These are phyloP conservation scores for Aspergillus caelatus DNA, from an alignment of 2,329 filamentous ascomycete genomes.

Conservation along the genomic window DNA sequence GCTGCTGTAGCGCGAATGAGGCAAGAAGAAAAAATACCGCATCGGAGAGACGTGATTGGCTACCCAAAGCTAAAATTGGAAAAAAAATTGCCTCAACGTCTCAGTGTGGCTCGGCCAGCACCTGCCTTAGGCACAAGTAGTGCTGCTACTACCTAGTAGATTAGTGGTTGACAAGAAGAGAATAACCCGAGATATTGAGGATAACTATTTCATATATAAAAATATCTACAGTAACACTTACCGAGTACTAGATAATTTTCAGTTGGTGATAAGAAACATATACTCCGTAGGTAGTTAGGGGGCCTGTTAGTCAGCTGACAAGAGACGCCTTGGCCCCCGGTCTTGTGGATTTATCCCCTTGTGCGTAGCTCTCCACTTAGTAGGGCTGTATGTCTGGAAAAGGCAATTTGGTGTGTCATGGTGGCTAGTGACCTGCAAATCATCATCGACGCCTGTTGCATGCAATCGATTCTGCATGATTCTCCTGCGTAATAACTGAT, in stretches of 20 bases:
- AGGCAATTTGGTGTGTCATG: conserved; percentile 28
- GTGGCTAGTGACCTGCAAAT: conserved; percentile 28
- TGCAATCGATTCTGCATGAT: conserved; percentile 17
- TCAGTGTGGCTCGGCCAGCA: not conserved
- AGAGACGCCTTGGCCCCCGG: conserved; percentile 1
- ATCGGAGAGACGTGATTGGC: conserved; percentile 20
- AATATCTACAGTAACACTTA: not conserved
- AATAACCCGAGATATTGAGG: not conserved
- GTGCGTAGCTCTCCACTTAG: conserved; percentile 22
- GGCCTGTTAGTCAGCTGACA: conserved; percentile 22
- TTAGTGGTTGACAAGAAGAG: not conserved
- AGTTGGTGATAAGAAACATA: not conserved
- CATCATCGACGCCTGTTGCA: conserved; percentile 18
- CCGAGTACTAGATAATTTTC: not conserved
- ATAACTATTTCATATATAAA: not conserved
- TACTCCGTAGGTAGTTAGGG: not conserved
- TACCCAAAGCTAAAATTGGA: conserved; percentile 21
- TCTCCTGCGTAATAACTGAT: conserved; percentile 22
- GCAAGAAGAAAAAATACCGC: conserved; percentile 23
- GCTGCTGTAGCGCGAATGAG: conserved; percentile 6
- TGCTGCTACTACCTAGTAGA: not conserved
- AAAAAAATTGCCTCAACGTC: conserved; percentile 15
- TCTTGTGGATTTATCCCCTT: conserved; percentile 14
- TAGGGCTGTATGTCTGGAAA: conserved; percentile 22
- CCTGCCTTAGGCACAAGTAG: not conserved